Evolutionary conservation across 306 rosid genomes (phyloP).

Genomic region (Gynostemma pentaphyllum): DNA sequence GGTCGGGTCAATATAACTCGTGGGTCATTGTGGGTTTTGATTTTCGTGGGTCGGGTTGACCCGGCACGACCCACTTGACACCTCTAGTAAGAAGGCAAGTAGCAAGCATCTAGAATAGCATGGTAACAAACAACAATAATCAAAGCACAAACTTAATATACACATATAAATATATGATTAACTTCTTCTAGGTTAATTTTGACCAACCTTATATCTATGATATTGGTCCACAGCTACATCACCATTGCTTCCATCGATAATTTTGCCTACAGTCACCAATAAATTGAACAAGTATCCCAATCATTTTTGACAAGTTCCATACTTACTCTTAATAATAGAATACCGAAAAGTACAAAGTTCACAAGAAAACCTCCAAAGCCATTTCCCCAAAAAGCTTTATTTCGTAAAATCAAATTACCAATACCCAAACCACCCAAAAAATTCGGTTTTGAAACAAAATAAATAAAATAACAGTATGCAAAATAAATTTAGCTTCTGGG

Average conservation of each 20-base stretch:
- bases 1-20: too few relatives aligned
- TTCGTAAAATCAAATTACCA: too few relatives aligned
- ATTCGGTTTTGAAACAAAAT: not conserved
- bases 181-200: not conserved
- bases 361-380: too few relatives aligned
- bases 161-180: not conserved
- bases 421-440: too few relatives aligned
- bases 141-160: not conserved
- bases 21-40: too few relatives aligned
- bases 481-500: not conserved
- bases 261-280: constrained; percentile 52
- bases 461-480: constrained; percentile 4
- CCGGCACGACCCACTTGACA: too few relatives aligned
- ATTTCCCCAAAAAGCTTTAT: too few relatives aligned
- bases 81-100: not conserved
- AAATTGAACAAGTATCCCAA: too few relatives aligned
- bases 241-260: constrained; percentile 65
- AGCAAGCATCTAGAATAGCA: not conserved
- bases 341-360: too few relatives aligned
- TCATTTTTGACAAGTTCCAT: too few relatives aligned
- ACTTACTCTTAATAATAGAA: too few relatives aligned
- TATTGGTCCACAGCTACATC: constrained; percentile 88
- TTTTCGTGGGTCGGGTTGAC: too few relatives aligned
- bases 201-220: constrained; percentile 69
- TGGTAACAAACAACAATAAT: not conserved